These are phyloP conservation scores for Saccharomyces hybrid DNA, from an alignment of 1,139 yeast species.

Conservation along the genomic window DNA sequence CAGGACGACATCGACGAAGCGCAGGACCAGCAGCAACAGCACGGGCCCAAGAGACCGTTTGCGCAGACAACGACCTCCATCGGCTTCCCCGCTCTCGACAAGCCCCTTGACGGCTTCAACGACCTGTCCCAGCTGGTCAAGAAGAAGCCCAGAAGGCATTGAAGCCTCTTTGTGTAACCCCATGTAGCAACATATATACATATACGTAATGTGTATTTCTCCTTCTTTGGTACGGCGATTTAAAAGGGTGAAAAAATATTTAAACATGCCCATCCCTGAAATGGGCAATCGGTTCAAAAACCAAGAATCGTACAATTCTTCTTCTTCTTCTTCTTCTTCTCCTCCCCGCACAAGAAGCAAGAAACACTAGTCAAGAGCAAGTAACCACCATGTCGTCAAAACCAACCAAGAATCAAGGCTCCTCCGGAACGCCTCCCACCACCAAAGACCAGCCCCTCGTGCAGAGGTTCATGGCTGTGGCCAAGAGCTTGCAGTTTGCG, in stretches of 20 bases:
- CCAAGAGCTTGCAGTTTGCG: slow-evolving; percentile 30
- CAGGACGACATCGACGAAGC: slow-evolving; percentile 2
- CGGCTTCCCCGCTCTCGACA: slow-evolving; percentile 35
- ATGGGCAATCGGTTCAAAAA: neutral
- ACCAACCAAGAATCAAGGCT: slow-evolving; percentile 2
- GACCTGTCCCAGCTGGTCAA: slow-evolving; percentile 52
- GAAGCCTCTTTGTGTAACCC: neutral
- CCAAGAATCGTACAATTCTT: no score
- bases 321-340: neutral
- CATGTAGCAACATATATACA: neutral
- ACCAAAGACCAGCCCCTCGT: slow-evolving; percentile 22
- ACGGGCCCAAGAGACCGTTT: slow-evolving; percentile 1
- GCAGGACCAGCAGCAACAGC: neutral
- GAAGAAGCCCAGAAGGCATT: slow-evolving; percentile 38
- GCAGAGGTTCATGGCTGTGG: slow-evolving; percentile 16
- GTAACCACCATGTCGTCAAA: slow-evolving; percentile 1
- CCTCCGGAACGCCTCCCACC: neutral
- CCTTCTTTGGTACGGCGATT: neutral
- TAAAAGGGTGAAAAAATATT: neutral
- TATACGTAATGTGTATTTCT: neutral
- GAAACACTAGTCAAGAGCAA: neutral
- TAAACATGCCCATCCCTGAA: neutral
- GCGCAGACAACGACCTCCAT: slow-evolving; percentile 23
- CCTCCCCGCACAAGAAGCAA: neutral
- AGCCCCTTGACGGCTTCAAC: slow-evolving; percentile 35